These are phyloP conservation scores for Kodamaea derodonti DNA, from an alignment of 1,139 yeast genomes.

Conservation along the genomic window DNA sequence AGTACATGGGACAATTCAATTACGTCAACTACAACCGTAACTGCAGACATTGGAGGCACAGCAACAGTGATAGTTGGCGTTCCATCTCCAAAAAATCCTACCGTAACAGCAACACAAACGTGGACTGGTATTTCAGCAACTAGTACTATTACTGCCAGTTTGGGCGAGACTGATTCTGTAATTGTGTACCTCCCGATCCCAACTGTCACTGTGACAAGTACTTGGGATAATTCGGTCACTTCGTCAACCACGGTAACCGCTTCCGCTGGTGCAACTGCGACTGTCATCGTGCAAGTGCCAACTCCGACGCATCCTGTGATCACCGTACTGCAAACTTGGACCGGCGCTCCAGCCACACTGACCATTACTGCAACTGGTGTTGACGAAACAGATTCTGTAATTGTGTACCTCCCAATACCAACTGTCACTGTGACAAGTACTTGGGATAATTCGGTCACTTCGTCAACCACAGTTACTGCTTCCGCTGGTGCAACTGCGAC, in stretches of 20 bases:
- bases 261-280: constrained; percentile 2
- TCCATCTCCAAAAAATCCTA: constrained; percentile 1
- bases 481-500: constrained; percentile 2
- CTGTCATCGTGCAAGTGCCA: constrained; percentile 2
- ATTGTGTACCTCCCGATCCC: constrained; percentile 13
- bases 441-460: constrained; percentile 1
- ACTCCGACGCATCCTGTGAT: constrained; percentile 1
- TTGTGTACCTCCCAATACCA: constrained; percentile 13
- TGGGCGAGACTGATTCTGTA: constrained; percentile 13
- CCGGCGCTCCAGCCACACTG: constrained; percentile 1
- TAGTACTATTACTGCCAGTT: constrained; percentile 7
- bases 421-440: constrained; percentile 9
- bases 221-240: constrained; percentile 8
- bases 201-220: constrained; percentile 10
- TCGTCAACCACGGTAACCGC: constrained; percentile 10
- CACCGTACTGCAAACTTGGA: constrained; percentile 2
- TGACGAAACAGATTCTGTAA: constrained; percentile 12
- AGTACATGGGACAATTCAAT: not conserved
- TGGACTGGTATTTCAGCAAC: constrained; percentile 4
- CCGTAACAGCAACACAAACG: constrained; percentile 1
- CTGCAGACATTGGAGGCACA: constrained; percentile 1
- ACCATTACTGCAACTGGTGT: constrained; percentile 8
- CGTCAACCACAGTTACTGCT: constrained; percentile 1
- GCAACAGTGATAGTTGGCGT: constrained; percentile 2
- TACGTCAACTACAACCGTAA: not conserved